Percentiles rank a stretch among this genome's conserved stretches.
phyloP scores from a whole-genome alignment of 495 filamentous ascomycete species.

The Staphylotrichum longicolle region DNA sequence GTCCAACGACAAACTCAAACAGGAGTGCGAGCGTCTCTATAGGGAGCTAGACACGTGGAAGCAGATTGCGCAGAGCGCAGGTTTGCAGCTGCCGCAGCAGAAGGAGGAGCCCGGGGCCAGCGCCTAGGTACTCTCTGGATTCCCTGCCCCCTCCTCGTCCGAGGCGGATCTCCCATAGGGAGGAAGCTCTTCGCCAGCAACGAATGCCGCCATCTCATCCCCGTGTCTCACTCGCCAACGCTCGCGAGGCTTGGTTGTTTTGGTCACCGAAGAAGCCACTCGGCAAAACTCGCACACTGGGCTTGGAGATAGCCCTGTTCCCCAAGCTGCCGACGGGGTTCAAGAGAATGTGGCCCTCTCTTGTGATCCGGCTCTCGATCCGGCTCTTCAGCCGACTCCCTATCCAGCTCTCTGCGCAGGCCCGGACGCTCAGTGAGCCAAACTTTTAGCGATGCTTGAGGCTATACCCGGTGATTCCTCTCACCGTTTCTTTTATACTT shows the following conservation, averaged over 20 bases:
- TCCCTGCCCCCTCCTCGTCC: background rate
- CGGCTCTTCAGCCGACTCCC: too few relatives aligned
- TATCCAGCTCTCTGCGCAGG: too few relatives aligned
- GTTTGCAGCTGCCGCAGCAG: conserved; percentile 51
- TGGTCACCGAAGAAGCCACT: background rate
- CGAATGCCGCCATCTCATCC: background rate
- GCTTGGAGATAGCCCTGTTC: background rate
- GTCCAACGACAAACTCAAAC: conserved; percentile 87
- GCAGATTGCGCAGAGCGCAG: conserved; percentile 72
- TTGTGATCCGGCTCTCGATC: too few relatives aligned
- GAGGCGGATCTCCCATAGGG: background rate
- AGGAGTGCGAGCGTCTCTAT: conserved; percentile 68
- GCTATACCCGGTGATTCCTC: conserved; percentile 24
- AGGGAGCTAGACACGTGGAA: conserved; percentile 83
- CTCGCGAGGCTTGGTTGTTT: background rate
- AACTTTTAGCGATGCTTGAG: conserved; percentile 8
- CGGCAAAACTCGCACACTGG: background rate
- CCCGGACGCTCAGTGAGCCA: too few relatives aligned
- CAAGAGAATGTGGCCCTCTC: background rate
- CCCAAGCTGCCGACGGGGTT: background rate
- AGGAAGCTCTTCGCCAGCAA: background rate
- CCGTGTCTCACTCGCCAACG: background rate
- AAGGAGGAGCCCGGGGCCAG: conserved; percentile 42
- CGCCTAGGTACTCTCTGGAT: conserved; percentile 23
- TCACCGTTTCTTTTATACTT: conserved; percentile 11